Evolutionary conservation across 495 filamentous ascomycete genomes (phyloP).

Genomic region (Xylaria intraflava): DNA sequence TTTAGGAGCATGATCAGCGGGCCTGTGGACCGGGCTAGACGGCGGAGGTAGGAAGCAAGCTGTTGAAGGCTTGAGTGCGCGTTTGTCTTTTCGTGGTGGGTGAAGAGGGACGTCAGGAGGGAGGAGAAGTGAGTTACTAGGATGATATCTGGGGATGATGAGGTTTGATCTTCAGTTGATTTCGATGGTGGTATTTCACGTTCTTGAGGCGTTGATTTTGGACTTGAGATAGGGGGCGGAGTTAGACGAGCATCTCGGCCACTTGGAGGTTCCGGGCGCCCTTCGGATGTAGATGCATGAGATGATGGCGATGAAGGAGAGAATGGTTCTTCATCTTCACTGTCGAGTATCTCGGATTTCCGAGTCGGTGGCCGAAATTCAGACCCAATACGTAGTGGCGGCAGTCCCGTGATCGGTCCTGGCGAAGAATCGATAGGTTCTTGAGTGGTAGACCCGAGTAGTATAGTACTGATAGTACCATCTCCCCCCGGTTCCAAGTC

Average conservation of each 20-base stretch:
- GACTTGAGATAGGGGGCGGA: background rate
- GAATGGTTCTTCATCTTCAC: conserved; percentile 30
- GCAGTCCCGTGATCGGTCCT: background rate
- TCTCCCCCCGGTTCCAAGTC: background rate
- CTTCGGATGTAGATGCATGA: background rate
- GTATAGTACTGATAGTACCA: background rate
- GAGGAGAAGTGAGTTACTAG: conserved; percentile 36
- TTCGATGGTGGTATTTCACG: background rate
- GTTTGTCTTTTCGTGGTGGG: conserved; percentile 25
- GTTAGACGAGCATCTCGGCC: background rate
- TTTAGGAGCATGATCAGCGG: conserved; percentile 41
- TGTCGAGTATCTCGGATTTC: conserved; percentile 23
- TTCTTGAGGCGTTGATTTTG: background rate
- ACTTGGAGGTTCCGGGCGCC: background rate
- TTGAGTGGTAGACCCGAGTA: background rate
- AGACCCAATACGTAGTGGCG: conserved; percentile 6
- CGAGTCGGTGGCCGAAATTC: background rate
- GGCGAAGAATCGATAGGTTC: background rate
- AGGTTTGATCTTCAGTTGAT: background rate
- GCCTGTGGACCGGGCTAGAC: conserved; percentile 20
- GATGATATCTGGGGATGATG: conserved; percentile 29
- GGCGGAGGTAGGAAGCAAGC: conserved; percentile 29
- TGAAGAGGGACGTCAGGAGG: conserved; percentile 38
- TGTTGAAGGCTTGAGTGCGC: conserved; percentile 30
- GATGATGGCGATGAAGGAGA: conserved; percentile 7